Percentiles rank a stretch among this genome's conserved stretches.
These are phyloP conservation scores for Aspergillus avenaceus DNA, from an alignment of 495 filamentous ascomycete genomes.

Conservation along the genomic window DNA sequence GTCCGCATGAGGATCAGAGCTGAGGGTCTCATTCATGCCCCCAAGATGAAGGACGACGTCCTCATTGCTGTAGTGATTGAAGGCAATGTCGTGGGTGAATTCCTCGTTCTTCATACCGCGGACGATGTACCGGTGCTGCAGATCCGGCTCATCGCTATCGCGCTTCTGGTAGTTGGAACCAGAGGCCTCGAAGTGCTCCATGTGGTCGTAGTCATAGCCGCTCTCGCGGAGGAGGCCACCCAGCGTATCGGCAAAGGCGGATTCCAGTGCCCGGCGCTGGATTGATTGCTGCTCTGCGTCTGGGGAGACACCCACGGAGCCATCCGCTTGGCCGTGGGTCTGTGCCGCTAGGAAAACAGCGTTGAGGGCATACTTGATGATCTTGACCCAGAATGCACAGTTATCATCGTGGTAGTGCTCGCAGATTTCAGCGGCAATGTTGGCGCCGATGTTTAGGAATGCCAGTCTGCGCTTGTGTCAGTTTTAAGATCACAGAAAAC, in stretches of 20 bases:
- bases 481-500: not conserved
- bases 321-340: not conserved
- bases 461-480: not conserved
- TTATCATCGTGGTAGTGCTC: not conserved
- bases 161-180: not conserved
- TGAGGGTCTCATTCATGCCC: not conserved
- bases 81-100: not conserved
- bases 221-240: not conserved
- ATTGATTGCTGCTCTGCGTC: not conserved
- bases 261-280: not conserved
- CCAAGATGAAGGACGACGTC: not conserved
- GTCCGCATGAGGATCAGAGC: not conserved
- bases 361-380: not conserved
- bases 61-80: not conserved
- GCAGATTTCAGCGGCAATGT: not conserved
- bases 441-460: not conserved
- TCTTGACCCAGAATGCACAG: not conserved
- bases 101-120: not conserved
- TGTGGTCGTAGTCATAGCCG: not conserved
- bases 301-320: not conserved
- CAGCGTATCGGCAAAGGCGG: not conserved
- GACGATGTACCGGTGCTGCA: not conserved
- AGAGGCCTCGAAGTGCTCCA: not conserved
- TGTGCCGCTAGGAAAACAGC: not conserved
- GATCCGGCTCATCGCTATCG: not conserved